Evolutionary conservation across 2,329 filamentous ascomycete genomes (phyloP).

Genomic region (Nemania sp.): DNA sequence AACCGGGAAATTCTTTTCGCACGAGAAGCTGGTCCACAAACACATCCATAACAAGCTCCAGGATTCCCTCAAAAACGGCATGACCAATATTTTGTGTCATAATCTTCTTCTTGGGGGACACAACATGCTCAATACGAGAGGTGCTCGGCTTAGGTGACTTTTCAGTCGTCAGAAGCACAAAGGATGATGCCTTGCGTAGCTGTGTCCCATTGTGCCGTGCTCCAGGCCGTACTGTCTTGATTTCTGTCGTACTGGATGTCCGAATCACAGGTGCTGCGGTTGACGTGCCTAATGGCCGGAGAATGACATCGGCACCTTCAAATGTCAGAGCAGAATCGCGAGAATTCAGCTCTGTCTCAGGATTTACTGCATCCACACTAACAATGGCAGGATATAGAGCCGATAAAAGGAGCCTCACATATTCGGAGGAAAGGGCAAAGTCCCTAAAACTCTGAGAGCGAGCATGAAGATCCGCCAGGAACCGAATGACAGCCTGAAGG

Average conservation of each 20-base stretch:
- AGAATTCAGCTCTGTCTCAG: slow-evolving; percentile 88
- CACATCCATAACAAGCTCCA: slow-evolving; percentile 82
- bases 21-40: slow-evolving; percentile 88
- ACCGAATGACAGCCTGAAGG: slow-evolving; percentile 80
- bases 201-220: slow-evolving; percentile 65
- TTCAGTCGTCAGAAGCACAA: slow-evolving; percentile 84
- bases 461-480: slow-evolving; percentile 82
- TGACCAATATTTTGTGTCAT: slow-evolving; percentile 69
- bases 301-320: slow-evolving; percentile 85
- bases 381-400: slow-evolving; percentile 90
- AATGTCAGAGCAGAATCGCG: slow-evolving; percentile 84
- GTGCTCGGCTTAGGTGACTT: slow-evolving; percentile 70
- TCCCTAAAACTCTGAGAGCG: slow-evolving; percentile 83
- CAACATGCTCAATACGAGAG: slow-evolving; percentile 71
- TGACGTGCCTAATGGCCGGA: slow-evolving; percentile 75
- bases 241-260: slow-evolving; percentile 71
- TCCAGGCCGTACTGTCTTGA: slow-evolving; percentile 56
- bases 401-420: slow-evolving; percentile 81
- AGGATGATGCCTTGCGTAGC: slow-evolving; percentile 86
- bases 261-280: slow-evolving; percentile 77
- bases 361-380: slow-evolving; percentile 83
- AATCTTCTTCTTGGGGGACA: slow-evolving; percentile 69
- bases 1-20: slow-evolving; percentile 90
- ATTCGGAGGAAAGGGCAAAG: slow-evolving; percentile 83
- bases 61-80: slow-evolving; percentile 77